A percentile compares a stretch with the other conserved stretches of the same genome.
Evolutionary conservation across 78 protist species (phyloP).

Genomic region (Cavenderia fasciculata): DNA sequence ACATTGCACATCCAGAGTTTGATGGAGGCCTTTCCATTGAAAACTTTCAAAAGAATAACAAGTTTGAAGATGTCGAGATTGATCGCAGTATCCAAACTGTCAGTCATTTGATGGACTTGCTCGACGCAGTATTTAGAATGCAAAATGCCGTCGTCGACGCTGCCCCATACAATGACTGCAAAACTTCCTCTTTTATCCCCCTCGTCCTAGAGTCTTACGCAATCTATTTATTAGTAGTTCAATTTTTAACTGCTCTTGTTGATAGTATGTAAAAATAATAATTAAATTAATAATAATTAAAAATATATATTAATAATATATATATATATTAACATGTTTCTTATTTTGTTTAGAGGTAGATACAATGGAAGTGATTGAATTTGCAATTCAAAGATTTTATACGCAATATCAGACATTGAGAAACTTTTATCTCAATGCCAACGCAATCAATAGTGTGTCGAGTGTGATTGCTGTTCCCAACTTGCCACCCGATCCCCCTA

Average conservation of each 20-base stretch:
- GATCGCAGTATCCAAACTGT: constrained; percentile 50
- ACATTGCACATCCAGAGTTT: constrained; percentile 80
- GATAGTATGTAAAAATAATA: constrained; percentile 37
- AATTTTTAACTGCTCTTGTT: constrained; percentile 48
- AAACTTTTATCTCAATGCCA: constrained; percentile 74
- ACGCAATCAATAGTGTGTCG: constrained; percentile 56
- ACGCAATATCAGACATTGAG: constrained; percentile 66
- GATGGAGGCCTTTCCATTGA: constrained; percentile 70
- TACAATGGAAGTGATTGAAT: constrained; percentile 63
- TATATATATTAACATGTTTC: not conserved
- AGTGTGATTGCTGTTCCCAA: constrained; percentile 81
- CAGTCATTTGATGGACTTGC: constrained; percentile 69
- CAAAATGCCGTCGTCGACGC: constrained; percentile 44
- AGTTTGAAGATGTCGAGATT: constrained; percentile 28
- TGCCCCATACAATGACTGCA: constrained; percentile 73
- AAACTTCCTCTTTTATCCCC: constrained; percentile 76
- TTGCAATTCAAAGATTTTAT: constrained; percentile 76
- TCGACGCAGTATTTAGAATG: constrained; percentile 59
- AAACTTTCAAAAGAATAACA: constrained; percentile 22
- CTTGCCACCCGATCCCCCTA: constrained; percentile 81
- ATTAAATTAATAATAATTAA: not conserved
- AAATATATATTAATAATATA: not conserved
- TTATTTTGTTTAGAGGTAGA: constrained; percentile 41
- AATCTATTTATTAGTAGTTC: constrained; percentile 74
- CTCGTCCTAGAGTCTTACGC: constrained; percentile 75